phyloP scores from a whole-genome alignment of 768 basidiomycete genomes.

The Boletus speciosus region DNA sequence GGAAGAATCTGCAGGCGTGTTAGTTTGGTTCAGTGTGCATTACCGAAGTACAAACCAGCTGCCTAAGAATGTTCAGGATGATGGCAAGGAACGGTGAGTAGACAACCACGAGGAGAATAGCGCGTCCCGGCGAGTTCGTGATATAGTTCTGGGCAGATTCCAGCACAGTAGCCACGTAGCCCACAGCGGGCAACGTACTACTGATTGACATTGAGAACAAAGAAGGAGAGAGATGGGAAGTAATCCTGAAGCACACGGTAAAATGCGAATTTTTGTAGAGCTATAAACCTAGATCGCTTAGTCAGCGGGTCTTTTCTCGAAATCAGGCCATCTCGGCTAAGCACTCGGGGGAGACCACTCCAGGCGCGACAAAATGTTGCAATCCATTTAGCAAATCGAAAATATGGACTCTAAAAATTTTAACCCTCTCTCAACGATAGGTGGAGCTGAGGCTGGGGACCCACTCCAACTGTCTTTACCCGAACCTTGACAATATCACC shows the following conservation, averaged over 20 bases:
- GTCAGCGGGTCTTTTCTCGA: slow-evolving; percentile 16
- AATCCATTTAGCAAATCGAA: too few relatives aligned
- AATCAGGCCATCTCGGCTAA: slow-evolving; percentile 16
- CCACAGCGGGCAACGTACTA: slow-evolving; percentile 17
- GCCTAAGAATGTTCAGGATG: slow-evolving; percentile 70
- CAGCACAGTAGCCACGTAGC: slow-evolving; percentile 24
- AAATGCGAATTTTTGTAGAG: slow-evolving; percentile 6
- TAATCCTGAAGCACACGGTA: background rate
- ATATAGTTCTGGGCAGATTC: slow-evolving; percentile 20
- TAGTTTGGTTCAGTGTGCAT: background rate
- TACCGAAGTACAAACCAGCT: slow-evolving; percentile 53
- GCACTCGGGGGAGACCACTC: too few relatives aligned
- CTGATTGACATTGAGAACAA: slow-evolving; percentile 26
- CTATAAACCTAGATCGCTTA: slow-evolving; percentile 14
- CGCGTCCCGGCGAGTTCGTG: slow-evolving; percentile 22
- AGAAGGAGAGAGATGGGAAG: background rate
- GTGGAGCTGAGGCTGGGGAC: slow-evolving; percentile 26
- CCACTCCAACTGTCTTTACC: slow-evolving; percentile 28
- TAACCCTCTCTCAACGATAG: slow-evolving; percentile 13
- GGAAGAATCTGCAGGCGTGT: slow-evolving; percentile 53
- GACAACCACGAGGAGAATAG: slow-evolving; percentile 44
- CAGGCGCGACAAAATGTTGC: too few relatives aligned
- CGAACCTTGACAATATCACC: slow-evolving; percentile 28
- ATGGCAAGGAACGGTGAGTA: slow-evolving; percentile 69
- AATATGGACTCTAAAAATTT: background rate